Conservation (phyloP, 805 yeast species). For the Candida succiphila region DNA sequence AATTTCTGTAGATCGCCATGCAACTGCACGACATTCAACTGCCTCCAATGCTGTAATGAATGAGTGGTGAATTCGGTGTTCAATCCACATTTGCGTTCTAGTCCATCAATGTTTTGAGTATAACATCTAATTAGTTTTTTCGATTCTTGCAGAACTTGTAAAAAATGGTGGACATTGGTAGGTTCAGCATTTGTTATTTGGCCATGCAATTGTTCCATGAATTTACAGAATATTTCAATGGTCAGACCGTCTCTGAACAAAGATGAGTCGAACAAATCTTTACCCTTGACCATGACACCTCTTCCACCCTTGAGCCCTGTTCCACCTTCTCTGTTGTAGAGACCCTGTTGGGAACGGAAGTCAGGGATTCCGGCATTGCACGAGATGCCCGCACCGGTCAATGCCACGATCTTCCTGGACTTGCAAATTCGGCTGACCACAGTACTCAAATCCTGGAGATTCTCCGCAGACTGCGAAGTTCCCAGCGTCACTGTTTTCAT, state of each 20-base stretch:
- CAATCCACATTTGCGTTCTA: constrained; percentile 61
- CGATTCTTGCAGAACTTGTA: constrained; percentile 47
- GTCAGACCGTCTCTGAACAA: constrained; percentile 62
- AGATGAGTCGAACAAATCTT: constrained; percentile 84
- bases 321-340: constrained; percentile 59
- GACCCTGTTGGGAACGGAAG: constrained; percentile 76
- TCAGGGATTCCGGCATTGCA: constrained; percentile 98
- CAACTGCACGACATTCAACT: constrained; percentile 71
- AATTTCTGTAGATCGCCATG: constrained; percentile 82
- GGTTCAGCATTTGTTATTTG: constrained; percentile 62
- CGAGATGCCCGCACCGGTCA: constrained; percentile 96
- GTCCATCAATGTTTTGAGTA: constrained; percentile 90
- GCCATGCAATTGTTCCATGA: constrained; percentile 73
- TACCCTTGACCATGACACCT: constrained; percentile 53
- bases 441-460: constrained; percentile 12
- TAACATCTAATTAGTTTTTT: constrained; percentile 74
- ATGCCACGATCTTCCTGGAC: constrained; percentile 46
- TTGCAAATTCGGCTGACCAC: constrained; percentile 33
- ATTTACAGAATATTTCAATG: constrained; percentile 68
- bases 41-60: constrained; percentile 41
- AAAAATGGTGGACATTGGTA: constrained; percentile 76
- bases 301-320: constrained; percentile 28
- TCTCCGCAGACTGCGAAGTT: constrained; percentile 3
- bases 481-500: not conserved
- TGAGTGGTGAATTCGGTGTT: constrained; percentile 55